Percentiles rank a stretch among this genome's conserved stretches.
Conservation (phyloP, 306 rosid genomes). For the Lithocarpus polystachyus region DNA sequence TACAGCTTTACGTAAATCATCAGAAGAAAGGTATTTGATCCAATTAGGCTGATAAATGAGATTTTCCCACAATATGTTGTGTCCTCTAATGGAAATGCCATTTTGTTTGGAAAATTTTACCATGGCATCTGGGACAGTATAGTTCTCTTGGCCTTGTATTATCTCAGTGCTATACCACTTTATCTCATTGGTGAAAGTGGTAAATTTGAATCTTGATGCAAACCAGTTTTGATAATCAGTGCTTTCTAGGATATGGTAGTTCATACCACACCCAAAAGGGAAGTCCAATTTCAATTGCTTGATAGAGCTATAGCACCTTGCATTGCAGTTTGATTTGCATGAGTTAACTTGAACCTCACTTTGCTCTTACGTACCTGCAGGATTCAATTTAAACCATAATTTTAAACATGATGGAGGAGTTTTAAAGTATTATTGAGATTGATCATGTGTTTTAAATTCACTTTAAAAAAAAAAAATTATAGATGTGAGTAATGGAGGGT, state of each 20-base stretch:
- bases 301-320: no score
- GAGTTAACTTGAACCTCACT: conserved; percentile 37
- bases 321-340: no score
- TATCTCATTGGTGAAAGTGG: conserved; percentile 78
- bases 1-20: no score
- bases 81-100: conserved; percentile 59
- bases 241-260: conserved; percentile 52
- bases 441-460: not conserved
- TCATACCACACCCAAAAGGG: conserved; percentile 66
- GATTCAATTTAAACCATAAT: conserved; percentile 1
- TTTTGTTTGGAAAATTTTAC: conserved; percentile 41
- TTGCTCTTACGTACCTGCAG: conserved; percentile 55
- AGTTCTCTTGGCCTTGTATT: no score
- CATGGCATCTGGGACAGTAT: conserved; percentile 29
- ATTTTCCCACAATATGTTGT: conserved; percentile 66
- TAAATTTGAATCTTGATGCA: conserved; percentile 46
- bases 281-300: conserved; percentile 8
- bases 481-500: no score
- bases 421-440: not conserved
- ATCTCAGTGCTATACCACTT: conserved; percentile 44
- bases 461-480: not conserved
- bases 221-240: conserved; percentile 57
- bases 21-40: no score
- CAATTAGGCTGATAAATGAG: conserved; percentile 26
- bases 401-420: not conserved